Base-by-base conservation (phyloP, 805 yeast species). In the Alloascoidea hylecoeti region DNA sequence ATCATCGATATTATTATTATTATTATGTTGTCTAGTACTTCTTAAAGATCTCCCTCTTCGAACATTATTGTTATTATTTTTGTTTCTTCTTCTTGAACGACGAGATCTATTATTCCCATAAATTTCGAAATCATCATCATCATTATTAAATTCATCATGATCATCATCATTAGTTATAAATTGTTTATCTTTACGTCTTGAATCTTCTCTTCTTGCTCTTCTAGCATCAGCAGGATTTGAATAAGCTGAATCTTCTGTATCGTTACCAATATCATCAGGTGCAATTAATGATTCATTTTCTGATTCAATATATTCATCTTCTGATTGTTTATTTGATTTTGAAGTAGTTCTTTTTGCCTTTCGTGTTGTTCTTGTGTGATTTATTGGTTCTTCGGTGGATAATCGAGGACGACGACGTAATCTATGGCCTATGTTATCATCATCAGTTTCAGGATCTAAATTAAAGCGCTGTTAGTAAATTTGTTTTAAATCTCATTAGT, bases 1-100 rank as follows among this genome's bases (percentile, higher is more conserved):
- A n/a, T 47, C 52, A 13, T 48, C 51, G 52, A 40, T n/a, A 23
- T 9, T 9, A 45, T 57, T 49, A 34, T 51, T 35, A 16, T 46
- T 46, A 52, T 41, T n/a, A 23, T 9, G 30, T 46, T 57, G 48
- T 35, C 52, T 35, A 16, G 46, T 46, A 17, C 33, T 32, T 15
- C 43, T 34, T 35, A n/a, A n/a, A n/a, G n/a, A n/a, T n/a, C n/a
- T n/a, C n/a, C n/a, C n/a, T n/a, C 15, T 44, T 37, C 13, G 47
- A 42, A 36, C 16, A 53, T 45, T 23, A 54, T 43, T 39, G 52
- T 41, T n/a, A 23, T 9, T 9, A 45, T 57, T 49, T 35, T 51
- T 35, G 16, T 46, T 46, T 18, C 33, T 32, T 15, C 43, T 34
- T 35, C 45, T 38, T n/a, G 43, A 32, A 18, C 44, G 39, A 15